Percentiles rank a stretch among this genome's conserved stretches.
Conservation (phyloP, 495 filamentous ascomycete genomes). For the Penicillium psychrofluorescens region DNA sequence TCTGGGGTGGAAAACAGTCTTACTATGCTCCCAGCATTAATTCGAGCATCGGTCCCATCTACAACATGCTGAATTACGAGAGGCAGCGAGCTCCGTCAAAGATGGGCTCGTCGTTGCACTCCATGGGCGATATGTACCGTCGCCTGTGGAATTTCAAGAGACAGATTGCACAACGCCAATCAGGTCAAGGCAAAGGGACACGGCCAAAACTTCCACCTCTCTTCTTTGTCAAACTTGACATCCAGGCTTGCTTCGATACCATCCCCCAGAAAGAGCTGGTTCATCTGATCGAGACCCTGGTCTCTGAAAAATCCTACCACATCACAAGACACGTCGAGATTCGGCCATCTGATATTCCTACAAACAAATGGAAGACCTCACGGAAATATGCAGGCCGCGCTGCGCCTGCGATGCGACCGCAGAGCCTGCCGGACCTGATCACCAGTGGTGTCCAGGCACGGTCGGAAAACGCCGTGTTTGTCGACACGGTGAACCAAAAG, state of each 20-base stretch:
- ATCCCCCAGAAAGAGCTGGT: constrained; percentile 80
- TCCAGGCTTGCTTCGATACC: constrained; percentile 88
- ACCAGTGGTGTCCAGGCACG: constrained; percentile 28
- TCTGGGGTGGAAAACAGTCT: constrained; percentile 32
- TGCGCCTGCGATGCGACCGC: constrained; percentile 39
- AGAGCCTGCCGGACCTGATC: constrained; percentile 48
- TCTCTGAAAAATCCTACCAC: constrained; percentile 60
- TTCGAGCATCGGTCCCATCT: constrained; percentile 64
- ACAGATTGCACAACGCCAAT: constrained; percentile 6
- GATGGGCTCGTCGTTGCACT: constrained; percentile 72
- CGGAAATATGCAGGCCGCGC: constrained; percentile 61
- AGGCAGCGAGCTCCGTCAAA: constrained; percentile 51
- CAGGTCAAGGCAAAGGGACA: background rate
- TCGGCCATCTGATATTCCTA: constrained; percentile 16
- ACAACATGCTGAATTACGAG: constrained; percentile 71
- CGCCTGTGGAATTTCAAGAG: constrained; percentile 63
- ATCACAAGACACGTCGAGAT: constrained; percentile 70
- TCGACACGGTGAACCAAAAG: constrained; percentile 52
- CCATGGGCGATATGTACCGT: constrained; percentile 73
- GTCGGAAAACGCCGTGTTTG: constrained; percentile 64
- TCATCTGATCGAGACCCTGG: constrained; percentile 53
- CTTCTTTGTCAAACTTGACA: constrained; percentile 90
- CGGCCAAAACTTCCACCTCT: constrained; percentile 22
- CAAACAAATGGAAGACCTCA: constrained; percentile 25
- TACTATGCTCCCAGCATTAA: constrained; percentile 74